These are phyloP conservation scores for Carex sylvatica DNA, from an alignment of 202 grass and related monocot genomes.

Conservation along the genomic window DNA sequence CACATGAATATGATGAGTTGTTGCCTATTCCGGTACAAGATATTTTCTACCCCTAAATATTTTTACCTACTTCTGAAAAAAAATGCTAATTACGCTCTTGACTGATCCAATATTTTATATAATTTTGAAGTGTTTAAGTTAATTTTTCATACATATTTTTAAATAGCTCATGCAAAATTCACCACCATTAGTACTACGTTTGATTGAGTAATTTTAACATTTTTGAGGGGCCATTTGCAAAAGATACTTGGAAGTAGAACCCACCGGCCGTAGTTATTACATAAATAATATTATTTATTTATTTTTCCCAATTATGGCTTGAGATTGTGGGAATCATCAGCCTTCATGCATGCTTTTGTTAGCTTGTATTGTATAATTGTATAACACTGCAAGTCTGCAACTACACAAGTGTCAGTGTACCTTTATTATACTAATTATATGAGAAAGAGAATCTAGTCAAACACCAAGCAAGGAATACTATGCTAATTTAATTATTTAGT, in stretches of 20 bases:
- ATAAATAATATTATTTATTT: not conserved
- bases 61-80: no score
- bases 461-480: slow-evolving; percentile 30
- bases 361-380: not conserved
- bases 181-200: no score
- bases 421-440: slow-evolving; percentile 19
- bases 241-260: not conserved
- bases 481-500: slow-evolving; percentile 22
- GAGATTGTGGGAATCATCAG: slow-evolving; percentile 35
- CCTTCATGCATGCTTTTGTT: not conserved
- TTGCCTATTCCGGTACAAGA: no score
- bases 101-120: no score
- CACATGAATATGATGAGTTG: no score
- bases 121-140: no score
- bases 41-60: no score
- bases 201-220: not conserved
- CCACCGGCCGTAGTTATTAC: slow-evolving; percentile 5
- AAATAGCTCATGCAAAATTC: no score
- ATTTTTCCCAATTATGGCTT: slow-evolving; percentile 25
- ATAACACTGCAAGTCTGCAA: slow-evolving; percentile 6
- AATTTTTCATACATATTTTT: no score
- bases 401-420: slow-evolving; percentile 14
- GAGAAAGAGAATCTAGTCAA: slow-evolving; percentile 50
- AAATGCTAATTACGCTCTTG: no score
- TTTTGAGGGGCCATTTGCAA: not conserved